phyloP scores from a whole-genome alignment of 2,329 filamentous ascomycete species.

The Nemania abortiva region DNA sequence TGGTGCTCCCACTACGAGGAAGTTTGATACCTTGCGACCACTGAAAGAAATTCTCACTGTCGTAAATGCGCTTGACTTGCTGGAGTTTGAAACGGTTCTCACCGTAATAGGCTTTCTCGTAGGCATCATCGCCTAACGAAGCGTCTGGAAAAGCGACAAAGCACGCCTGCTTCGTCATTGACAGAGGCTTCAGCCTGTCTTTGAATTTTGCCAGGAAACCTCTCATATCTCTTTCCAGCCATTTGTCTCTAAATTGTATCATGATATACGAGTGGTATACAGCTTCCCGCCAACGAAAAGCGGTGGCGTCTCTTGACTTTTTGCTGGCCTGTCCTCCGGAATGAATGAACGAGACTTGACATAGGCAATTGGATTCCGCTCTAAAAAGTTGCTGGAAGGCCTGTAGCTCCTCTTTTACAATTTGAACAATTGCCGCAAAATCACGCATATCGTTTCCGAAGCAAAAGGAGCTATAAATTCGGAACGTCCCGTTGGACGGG shows the following conservation, averaged over 20 bases:
- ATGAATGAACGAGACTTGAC: constrained; percentile 50
- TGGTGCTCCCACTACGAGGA: not conserved
- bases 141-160: constrained; percentile 52
- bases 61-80: constrained; percentile 48
- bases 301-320: constrained; percentile 44
- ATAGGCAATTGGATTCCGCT: constrained; percentile 36
- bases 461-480: constrained; percentile 48
- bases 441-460: constrained; percentile 29
- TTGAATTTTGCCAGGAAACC: constrained; percentile 43
- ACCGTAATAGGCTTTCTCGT: constrained; percentile 52
- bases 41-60: constrained; percentile 47
- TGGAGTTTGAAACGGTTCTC: constrained; percentile 44
- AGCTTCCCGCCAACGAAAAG: constrained; percentile 50
- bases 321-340: constrained; percentile 6
- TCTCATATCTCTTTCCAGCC: constrained; percentile 50
- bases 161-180: constrained; percentile 42
- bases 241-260: constrained; percentile 51
- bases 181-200: constrained; percentile 38
- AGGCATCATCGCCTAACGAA: not conserved
- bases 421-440: constrained; percentile 37
- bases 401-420: constrained; percentile 39
- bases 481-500: constrained; percentile 43
- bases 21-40: constrained; percentile 47
- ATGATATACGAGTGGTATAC: constrained; percentile 50
- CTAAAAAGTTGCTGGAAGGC: constrained; percentile 21